A percentile compares a stretch with the other conserved stretches of the same genome.
Conservation (phyloP, 139 green algal species). For the Spirogloea muscicola region DNA sequence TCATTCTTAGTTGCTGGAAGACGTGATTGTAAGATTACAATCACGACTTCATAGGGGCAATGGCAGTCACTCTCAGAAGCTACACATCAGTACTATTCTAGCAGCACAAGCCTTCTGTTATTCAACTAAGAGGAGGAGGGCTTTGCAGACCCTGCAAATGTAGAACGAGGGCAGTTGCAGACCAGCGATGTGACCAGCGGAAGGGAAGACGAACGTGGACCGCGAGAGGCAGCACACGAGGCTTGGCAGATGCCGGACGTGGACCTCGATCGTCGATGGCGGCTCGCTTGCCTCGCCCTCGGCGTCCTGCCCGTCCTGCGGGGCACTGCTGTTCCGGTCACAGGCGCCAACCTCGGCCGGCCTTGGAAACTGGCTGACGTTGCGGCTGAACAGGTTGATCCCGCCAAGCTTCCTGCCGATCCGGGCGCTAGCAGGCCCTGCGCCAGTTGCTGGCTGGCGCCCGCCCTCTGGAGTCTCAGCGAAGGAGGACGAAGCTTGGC, state of each 20-base stretch:
- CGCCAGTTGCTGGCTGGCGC: background rate
- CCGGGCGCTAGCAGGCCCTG: background rate
- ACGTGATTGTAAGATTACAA: too few species aligned
- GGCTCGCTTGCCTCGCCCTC: background rate
- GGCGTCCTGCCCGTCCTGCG: background rate
- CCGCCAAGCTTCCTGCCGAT: background rate
- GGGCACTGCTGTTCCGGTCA: background rate
- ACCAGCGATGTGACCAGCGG: background rate
- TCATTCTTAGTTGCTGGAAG: too few species aligned
- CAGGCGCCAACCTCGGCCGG: background rate
- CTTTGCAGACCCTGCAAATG: too few species aligned
- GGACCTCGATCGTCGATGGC: background rate
- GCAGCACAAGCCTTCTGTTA: too few species aligned
- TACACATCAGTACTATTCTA: too few species aligned
- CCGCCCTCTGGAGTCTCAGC: background rate
- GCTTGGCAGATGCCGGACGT: background rate
- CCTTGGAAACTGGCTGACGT: background rate
- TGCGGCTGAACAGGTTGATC: background rate
- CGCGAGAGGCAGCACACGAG: background rate
- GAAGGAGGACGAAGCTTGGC: background rate
- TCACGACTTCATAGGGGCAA: too few species aligned
- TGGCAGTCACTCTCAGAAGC: too few species aligned
- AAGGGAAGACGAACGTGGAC: conserved; percentile 2
- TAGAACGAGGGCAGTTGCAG: background rate
- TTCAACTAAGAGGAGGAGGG: too few species aligned